phyloP scores from a whole-genome alignment of 139 green algal genomes.

The Chlorella sp. region DNA sequence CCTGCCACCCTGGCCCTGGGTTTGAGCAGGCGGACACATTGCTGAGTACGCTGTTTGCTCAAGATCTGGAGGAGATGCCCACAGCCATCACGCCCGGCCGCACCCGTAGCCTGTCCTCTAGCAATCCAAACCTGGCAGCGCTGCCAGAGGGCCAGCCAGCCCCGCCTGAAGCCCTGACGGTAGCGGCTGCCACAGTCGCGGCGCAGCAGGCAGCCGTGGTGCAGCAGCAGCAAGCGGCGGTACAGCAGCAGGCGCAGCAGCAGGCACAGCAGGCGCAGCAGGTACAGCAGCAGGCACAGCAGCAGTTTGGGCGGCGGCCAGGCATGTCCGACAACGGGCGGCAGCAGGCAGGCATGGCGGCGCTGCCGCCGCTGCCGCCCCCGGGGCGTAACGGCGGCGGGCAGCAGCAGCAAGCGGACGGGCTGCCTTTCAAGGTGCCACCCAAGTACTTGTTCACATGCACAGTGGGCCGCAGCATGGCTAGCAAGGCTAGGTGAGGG shows the following conservation, averaged over 20 bases:
- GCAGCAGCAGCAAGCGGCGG: not conserved
- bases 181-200: too few relatives aligned
- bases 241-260: not conserved
- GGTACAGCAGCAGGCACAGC: not conserved
- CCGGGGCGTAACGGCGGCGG: not conserved
- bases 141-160: conserved; percentile 19
- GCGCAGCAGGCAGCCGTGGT: not conserved
- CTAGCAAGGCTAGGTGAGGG: conserved; percentile 30
- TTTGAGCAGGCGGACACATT: not conserved
- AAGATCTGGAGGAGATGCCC: conserved; percentile 34
- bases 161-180: not conserved
- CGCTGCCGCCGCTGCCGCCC: conserved; percentile 15
- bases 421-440: conserved; percentile 69
- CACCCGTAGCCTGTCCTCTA: conserved; percentile 4
- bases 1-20: not conserved
- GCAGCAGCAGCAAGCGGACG: not conserved
- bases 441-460: conserved; percentile 88
- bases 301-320: not conserved
- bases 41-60: conserved; percentile 9
- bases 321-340: not conserved
- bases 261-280: not conserved
- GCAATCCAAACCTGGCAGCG: conserved; percentile 9
- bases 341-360: conserved; percentile 1
- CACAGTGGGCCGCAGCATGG: conserved; percentile 76
- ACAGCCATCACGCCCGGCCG: conserved; percentile 24